Percentiles rank a stretch among this genome's conserved stretches.
Evolutionary conservation across 768 basidiomycete genomes (phyloP).

Genomic region (Hebeloma cylindrosporum): DNA sequence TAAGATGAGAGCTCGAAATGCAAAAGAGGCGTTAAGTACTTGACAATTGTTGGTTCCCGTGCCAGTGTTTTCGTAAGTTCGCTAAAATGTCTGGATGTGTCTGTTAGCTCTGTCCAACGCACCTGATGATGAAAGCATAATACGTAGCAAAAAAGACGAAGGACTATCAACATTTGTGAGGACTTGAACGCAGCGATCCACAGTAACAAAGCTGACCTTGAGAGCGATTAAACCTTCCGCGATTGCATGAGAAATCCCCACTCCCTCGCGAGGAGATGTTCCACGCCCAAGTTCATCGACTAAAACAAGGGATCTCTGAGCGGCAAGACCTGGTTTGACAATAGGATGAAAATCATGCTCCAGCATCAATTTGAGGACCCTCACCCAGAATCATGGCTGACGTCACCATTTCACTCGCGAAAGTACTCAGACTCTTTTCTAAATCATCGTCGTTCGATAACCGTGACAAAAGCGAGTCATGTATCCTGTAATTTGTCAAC

Average conservation of each 20-base stretch:
- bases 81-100: slow-evolving; percentile 61
- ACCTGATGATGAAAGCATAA: not conserved
- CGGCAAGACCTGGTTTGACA: slow-evolving; percentile 57
- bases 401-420: slow-evolving; percentile 92
- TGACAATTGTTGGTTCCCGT: slow-evolving; percentile 74
- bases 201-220: slow-evolving; percentile 50
- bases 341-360: not conserved
- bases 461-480: slow-evolving; percentile 81
- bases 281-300: slow-evolving; percentile 95
- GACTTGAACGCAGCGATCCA: slow-evolving; percentile 3
- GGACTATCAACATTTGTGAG: slow-evolving; percentile 49
- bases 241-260: slow-evolving; percentile 83
- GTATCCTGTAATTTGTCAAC: slow-evolving; percentile 47
- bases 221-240: slow-evolving; percentile 71
- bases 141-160: slow-evolving; percentile 94
- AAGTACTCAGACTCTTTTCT: slow-evolving; percentile 89
- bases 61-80: slow-evolving; percentile 79
- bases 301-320: slow-evolving; percentile 69
- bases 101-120: slow-evolving; percentile 3
- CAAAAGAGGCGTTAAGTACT: slow-evolving; percentile 53
- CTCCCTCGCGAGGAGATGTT: slow-evolving; percentile 79
- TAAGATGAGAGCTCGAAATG: not conserved
- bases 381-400: slow-evolving; percentile 87
- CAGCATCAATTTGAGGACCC: too few species aligned
- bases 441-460: slow-evolving; percentile 94